Conservation (phyloP, 2,329 filamentous ascomycete species). For the Xylaria sp. region DNA sequence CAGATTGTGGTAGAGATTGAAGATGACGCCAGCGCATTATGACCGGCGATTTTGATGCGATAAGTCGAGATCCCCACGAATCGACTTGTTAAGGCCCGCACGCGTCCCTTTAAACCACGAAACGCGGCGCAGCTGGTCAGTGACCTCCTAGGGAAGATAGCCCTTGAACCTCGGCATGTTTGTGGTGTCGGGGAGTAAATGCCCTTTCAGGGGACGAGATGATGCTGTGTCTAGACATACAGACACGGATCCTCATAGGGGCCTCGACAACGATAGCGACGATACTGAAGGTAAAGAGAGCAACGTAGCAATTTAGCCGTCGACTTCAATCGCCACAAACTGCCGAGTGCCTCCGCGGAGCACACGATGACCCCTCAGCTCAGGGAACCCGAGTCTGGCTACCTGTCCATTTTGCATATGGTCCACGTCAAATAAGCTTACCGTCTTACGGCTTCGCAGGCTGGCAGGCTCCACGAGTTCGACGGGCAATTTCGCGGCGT, state of each 20-base stretch:
- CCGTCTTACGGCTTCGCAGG: conserved; percentile 35
- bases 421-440: background rate
- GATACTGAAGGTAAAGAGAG: background rate
- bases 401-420: background rate
- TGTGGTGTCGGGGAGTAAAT: no score
- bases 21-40: no score
- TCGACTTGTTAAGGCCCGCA: no score
- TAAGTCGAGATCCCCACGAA: no score
- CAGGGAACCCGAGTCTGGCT: background rate
- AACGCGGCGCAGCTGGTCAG: no score
- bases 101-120: no score
- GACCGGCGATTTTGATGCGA: no score
- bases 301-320: no score
- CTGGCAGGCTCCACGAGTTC: conserved; percentile 11
- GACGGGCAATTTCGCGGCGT: conserved; percentile 6
- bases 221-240: conserved; percentile 36
- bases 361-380: background rate
- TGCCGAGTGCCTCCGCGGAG: background rate
- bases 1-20: no score
- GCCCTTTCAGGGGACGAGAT: conserved; percentile 32
- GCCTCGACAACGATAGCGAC: background rate
- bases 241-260: conserved; percentile 32
- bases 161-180: no score
- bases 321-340: background rate
- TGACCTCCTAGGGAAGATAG: no score